phyloP scores from a whole-genome alignment of 2,329 filamentous ascomycete genomes.

The Fusarium neocosmosporiellum region DNA sequence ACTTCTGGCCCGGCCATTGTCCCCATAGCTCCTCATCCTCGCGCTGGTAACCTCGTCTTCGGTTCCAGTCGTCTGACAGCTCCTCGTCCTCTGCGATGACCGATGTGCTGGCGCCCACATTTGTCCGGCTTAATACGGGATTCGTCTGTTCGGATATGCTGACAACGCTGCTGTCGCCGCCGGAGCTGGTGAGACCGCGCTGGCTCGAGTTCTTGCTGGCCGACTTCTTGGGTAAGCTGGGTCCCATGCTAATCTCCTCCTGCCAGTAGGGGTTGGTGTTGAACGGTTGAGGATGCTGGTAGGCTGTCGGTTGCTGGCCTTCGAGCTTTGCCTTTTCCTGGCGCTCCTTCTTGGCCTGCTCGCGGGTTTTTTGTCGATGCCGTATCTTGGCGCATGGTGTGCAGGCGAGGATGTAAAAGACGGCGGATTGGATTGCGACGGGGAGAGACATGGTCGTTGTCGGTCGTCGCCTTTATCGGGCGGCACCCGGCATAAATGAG shows the following conservation, averaged over 20 bases:
- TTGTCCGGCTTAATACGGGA: constrained; percentile 50
- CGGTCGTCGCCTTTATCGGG: constrained; percentile 31
- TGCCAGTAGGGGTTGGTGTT: constrained; percentile 90
- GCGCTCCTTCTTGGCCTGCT: constrained; percentile 75
- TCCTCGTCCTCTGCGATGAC: constrained; percentile 53
- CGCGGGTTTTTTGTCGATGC: constrained; percentile 76
- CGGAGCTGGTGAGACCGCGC: constrained; percentile 68
- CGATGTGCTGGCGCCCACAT: constrained; percentile 46
- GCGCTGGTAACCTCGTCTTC: constrained; percentile 78
- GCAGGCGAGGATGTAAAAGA: constrained; percentile 83
- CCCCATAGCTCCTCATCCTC: constrained; percentile 93
- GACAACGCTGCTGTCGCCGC: constrained; percentile 63
- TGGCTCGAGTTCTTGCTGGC: constrained; percentile 68
- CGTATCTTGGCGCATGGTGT: constrained; percentile 80
- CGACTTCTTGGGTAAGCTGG: constrained; percentile 74
- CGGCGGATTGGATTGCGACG: constrained; percentile 76
- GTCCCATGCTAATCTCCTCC: constrained; percentile 87
- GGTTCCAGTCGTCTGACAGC: constrained; percentile 73
- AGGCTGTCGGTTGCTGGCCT: constrained; percentile 76
- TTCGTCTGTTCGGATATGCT: constrained; percentile 54
- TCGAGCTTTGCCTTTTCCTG: constrained; percentile 72
- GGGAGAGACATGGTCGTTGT: constrained; percentile 56
- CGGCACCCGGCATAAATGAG: constrained; percentile 34
- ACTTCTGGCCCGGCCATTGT: constrained; percentile 66
- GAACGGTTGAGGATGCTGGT: constrained; percentile 84